Conservation (phyloP, 495 filamentous ascomycete genomes). For the Geopyxis carbonaria region DNA sequence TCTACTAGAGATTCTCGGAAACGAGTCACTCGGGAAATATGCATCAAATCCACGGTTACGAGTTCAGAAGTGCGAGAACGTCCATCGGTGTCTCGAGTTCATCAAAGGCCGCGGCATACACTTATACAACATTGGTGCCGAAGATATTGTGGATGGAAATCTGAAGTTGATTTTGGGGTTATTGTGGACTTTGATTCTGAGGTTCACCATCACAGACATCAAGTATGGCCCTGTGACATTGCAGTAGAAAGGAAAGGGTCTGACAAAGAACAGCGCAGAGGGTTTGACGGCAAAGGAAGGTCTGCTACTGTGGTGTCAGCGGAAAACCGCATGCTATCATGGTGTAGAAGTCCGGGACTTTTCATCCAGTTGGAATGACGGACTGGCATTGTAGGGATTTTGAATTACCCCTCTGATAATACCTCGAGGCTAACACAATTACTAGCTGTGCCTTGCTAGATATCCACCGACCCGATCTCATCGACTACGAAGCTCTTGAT, state of each 20-base stretch:
- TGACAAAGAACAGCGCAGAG: slow-evolving; percentile 41
- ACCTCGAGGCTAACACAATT: slow-evolving; percentile 3
- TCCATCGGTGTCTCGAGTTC: slow-evolving; percentile 84
- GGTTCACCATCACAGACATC: slow-evolving; percentile 97
- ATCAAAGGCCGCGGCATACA: slow-evolving; percentile 82
- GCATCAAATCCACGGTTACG: slow-evolving; percentile 87
- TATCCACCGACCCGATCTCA: slow-evolving; percentile 90
- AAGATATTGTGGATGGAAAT: slow-evolving; percentile 97
- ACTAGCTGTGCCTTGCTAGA: slow-evolving; percentile 71
- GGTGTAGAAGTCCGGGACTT: slow-evolving; percentile 91
- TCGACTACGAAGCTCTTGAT: slow-evolving; percentile 86
- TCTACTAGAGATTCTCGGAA: slow-evolving; percentile 83
- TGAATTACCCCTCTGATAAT: background rate
- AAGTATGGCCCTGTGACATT: slow-evolving; percentile 31
- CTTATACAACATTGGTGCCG: slow-evolving; percentile 95
- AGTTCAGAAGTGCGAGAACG: slow-evolving; percentile 96
- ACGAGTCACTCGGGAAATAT: slow-evolving; percentile 89
- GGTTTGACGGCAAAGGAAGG: slow-evolving; percentile 97
- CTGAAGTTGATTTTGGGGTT: slow-evolving; percentile 90
- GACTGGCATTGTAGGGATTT: slow-evolving; percentile 55
- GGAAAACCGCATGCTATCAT: slow-evolving; percentile 96
- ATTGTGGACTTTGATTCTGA: slow-evolving; percentile 92
- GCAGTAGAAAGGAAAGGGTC: background rate
- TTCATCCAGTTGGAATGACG: slow-evolving; percentile 90
- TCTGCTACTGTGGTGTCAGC: slow-evolving; percentile 87